Percentiles rank a stretch among this genome's conserved stretches.
phyloP scores from a whole-genome alignment of 2,329 filamentous ascomycete species.

The Volutella citrinella region DNA sequence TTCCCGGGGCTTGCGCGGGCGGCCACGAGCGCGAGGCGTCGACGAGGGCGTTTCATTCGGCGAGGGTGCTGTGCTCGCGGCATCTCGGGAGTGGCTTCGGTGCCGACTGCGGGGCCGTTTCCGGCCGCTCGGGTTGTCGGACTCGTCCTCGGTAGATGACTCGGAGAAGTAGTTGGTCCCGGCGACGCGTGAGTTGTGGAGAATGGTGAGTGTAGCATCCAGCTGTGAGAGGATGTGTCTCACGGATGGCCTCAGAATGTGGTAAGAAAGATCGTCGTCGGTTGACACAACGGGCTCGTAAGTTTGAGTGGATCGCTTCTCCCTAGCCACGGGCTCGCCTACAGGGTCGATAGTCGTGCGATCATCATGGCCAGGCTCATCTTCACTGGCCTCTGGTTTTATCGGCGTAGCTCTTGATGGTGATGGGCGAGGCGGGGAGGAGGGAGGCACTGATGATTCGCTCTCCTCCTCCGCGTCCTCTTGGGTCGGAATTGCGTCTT shows the following conservation, averaged over 20 bases:
- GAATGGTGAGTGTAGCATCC: conserved; percentile 64
- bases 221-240: conserved; percentile 68
- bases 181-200: conserved; percentile 65
- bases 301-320: conserved; percentile 14
- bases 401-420: conserved; percentile 19
- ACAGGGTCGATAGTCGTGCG: conserved; percentile 9
- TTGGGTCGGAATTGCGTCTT: conserved; percentile 8
- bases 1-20: conserved; percentile 38
- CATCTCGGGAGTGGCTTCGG: conserved; percentile 11
- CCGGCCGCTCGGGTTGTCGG: conserved; percentile 25
- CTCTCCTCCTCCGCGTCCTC: conserved; percentile 10
- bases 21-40: conserved; percentile 28
- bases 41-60: conserved; percentile 8
- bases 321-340: neutral
- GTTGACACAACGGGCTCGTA: conserved; percentile 57
- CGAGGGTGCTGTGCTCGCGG: conserved; percentile 8
- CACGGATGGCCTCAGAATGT: conserved; percentile 64
- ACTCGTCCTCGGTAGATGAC: conserved; percentile 37
- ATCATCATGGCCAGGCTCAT: conserved; percentile 10
- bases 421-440: conserved; percentile 1
- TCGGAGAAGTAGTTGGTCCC: conserved; percentile 36
- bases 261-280: conserved; percentile 67
- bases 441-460: no score
- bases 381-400: conserved; percentile 14
- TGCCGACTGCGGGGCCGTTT: conserved; percentile 28